Evolutionary conservation across 768 basidiomycete species (phyloP), one percentile per base, ranked within the genome.

Genomic region (Tephrocybe sp.): DNA sequence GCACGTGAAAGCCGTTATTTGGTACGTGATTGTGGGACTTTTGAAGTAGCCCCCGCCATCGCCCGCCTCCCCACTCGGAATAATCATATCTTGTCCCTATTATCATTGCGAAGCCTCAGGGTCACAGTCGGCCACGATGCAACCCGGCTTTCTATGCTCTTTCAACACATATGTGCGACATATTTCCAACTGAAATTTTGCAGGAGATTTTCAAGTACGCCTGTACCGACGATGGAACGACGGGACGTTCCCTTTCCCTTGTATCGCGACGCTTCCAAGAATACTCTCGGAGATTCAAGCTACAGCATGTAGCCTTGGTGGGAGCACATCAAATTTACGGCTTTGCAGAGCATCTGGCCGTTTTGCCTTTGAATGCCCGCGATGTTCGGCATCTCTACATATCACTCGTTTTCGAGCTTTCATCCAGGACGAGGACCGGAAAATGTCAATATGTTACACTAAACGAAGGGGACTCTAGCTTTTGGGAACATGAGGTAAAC

Each of bases 161-260:
- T 19, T 6, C 37, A 38, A 11, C 27, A 19, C 22, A 13, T 33
- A 37, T 31, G 25, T 30, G n/a, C 24, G 25, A 11, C 40, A 39
- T 33, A 13, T 47, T 56, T 19, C 66, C 68, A 6, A 39, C 61
- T 2, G 68, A 71, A 53, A 46, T 71, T 21, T 65, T 56, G 33
- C 47, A 48, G 11, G 38, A 57, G 13, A 66, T 71, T 6, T 70
- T 72, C 53, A 46, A 45, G 18, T 54, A 61, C 11, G 69, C 71
- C 3, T 74, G 71, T 58, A 60, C 61, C 19, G 70, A 72, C 50
- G 57, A 61, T 27, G 69, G 70, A 29, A 43, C 43, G 4, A 70
- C 70, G 4, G 71, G 68, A 8, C 66, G 69, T 12, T 60, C 70
- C 9, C 62, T 71, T 10, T 65, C 71, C 22, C 63, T 67, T 24